A percentile compares a stretch with the other conserved stretches of the same genome.
phyloP scores from a whole-genome alignment of 306 rosid genomes.

The Quercus mongolica region DNA sequence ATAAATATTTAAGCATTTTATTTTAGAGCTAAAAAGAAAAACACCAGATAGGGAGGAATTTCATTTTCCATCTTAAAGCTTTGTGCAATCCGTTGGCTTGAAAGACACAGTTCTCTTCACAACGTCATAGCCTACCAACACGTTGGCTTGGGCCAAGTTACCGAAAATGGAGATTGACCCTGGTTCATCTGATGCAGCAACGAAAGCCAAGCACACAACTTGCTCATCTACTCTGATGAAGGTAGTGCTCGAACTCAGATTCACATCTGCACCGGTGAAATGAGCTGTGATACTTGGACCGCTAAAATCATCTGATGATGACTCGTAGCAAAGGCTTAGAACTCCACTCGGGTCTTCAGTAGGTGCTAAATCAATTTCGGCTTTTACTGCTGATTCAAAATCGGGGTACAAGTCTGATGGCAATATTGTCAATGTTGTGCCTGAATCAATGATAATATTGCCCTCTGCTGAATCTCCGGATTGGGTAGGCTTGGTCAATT shows the following conservation, averaged over 20 bases:
- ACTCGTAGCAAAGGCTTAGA: slow-evolving; percentile 29
- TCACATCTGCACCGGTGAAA: slow-evolving; percentile 36
- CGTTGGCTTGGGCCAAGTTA: slow-evolving; percentile 43
- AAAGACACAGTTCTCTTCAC: slow-evolving; percentile 28
- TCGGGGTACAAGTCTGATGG: slow-evolving; percentile 11
- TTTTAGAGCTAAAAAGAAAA: too few species aligned
- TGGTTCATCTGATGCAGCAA: too few species aligned
- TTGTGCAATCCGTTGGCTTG: slow-evolving; percentile 37
- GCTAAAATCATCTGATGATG: not conserved
- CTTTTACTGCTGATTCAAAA: slow-evolving; percentile 17
- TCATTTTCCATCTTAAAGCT: not conserved
- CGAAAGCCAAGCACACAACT: slow-evolving; percentile 47
- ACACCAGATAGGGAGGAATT: too few species aligned
- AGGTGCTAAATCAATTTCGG: not conserved
- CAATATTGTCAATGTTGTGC: slow-evolving; percentile 28
- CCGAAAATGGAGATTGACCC: slow-evolving; percentile 34
- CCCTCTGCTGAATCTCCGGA: not conserved
- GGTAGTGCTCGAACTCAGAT: slow-evolving; percentile 20
- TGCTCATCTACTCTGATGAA: slow-evolving; percentile 21
- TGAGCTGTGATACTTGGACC: slow-evolving; percentile 30
- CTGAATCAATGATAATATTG: slow-evolving; percentile 43
- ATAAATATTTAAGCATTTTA: too few species aligned
- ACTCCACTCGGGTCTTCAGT: not conserved
- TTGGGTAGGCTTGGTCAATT: not conserved
- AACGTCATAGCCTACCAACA: slow-evolving; percentile 56